phyloP scores from a whole-genome alignment of 2,329 filamentous ascomycete genomes.

The Myriangium duriaei region DNA sequence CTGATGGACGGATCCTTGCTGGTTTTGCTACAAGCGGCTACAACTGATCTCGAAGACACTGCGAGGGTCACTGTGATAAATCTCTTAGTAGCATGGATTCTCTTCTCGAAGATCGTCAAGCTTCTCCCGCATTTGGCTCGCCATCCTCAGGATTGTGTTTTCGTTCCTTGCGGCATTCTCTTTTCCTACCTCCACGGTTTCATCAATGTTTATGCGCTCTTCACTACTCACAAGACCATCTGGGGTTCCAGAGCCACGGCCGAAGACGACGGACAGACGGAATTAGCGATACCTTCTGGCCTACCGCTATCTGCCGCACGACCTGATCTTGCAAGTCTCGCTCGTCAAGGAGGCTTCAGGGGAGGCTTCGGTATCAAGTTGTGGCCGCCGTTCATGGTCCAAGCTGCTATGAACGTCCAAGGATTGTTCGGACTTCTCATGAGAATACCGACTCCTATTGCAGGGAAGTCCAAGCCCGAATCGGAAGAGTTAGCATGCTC shows the following conservation, averaged over 20 bases:
- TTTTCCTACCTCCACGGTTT: conserved; percentile 48
- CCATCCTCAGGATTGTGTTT: conserved; percentile 39
- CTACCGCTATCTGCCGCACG: no score
- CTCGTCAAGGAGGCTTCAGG: no score
- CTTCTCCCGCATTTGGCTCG: conserved; percentile 39
- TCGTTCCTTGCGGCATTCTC: conserved; percentile 37
- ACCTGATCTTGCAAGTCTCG: no score
- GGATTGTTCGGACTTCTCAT: no score
- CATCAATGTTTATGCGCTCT: conserved; percentile 44
- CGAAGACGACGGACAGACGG: neutral
- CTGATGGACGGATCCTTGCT: conserved; percentile 38
- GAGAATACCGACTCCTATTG: no score
- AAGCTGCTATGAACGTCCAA: no score
- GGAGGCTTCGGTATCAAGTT: no score
- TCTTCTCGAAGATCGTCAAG: conserved; percentile 47
- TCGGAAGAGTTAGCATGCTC: no score
- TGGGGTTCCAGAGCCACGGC: conserved; percentile 16
- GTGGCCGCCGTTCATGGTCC: no score
- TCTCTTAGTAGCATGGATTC: conserved; percentile 32
- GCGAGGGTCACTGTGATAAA: conserved; percentile 8
- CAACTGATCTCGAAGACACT: conserved; percentile 1
- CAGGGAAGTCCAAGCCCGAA: no score
- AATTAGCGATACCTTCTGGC: no score
- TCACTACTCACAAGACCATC: conserved; percentile 30
- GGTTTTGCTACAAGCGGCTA: conserved; percentile 20